These are phyloP conservation scores for Rubia balearica DNA, from an alignment of 305 asterid species.

Conservation along the genomic window DNA sequence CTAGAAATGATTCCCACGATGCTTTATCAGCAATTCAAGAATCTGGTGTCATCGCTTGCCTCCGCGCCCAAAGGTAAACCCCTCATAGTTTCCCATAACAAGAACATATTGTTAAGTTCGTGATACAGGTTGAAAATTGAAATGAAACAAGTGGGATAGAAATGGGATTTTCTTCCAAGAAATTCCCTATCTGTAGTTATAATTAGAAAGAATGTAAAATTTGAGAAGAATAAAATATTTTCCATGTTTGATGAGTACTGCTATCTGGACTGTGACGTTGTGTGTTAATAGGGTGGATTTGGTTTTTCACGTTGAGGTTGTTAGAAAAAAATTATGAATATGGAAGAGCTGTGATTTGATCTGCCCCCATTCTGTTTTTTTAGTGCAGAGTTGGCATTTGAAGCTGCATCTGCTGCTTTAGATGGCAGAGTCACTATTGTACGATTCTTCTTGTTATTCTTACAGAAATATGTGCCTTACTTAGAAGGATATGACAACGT, in stretches of 20 bases:
- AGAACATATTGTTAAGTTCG: not conserved
- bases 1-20: conserved; percentile 27
- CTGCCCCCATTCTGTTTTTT: conserved; percentile 21
- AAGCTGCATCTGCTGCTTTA: conserved; percentile 78
- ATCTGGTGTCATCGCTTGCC: conserved; percentile 78
- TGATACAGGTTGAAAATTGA: not conserved
- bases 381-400: conserved; percentile 71
- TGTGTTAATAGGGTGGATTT: no score
- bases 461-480: not conserved
- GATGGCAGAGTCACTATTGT: conserved; percentile 69
- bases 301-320: not conserved
- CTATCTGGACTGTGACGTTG: no score
- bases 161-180: no score
- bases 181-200: not conserved
- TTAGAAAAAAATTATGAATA: not conserved
- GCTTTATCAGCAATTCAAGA: conserved; percentile 45
- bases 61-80: conserved; percentile 63
- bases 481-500: not conserved
- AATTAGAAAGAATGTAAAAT: not conserved
- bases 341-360: conserved; percentile 1
- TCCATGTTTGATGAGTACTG: not conserved
- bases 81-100: not conserved
- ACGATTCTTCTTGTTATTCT: conserved; percentile 23
- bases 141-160: no score
- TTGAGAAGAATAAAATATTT: no score